Evolutionary conservation across 768 basidiomycete species (phyloP).

Genomic region (Calocera viscosa): DNA sequence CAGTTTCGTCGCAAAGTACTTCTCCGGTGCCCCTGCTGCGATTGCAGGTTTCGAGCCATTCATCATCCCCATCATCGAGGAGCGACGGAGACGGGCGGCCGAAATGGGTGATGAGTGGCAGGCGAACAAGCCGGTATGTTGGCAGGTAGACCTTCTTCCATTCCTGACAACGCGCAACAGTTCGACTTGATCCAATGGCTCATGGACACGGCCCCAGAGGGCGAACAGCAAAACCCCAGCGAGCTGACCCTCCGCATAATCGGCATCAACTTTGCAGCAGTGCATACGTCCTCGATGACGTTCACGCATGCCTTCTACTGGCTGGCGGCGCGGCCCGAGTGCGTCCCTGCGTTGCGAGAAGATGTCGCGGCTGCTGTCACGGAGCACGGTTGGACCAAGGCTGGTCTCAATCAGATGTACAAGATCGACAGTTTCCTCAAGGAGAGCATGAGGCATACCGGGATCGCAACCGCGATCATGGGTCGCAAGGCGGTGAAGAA

Average conservation of each 20-base stretch:
- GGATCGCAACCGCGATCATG: conserved; percentile 17
- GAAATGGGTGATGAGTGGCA: conserved; percentile 11
- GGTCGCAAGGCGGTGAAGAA: neutral
- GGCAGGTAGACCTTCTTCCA: conserved; percentile 12
- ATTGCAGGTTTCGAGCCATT: neutral
- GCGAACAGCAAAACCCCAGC: neutral
- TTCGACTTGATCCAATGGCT: conserved; percentile 19
- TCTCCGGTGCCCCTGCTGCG: neutral
- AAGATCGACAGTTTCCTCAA: conserved; percentile 43
- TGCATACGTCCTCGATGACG: neutral
- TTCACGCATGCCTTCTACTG: conserved; percentile 29
- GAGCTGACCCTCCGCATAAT: conserved; percentile 5
- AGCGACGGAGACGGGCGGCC: neutral
- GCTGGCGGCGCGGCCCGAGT: conserved; percentile 30
- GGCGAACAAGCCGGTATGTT: conserved; percentile 16
- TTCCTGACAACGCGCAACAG: conserved; percentile 14
- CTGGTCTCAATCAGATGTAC: conserved; percentile 31
- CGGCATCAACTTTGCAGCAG: conserved; percentile 3
- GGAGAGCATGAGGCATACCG: conserved; percentile 33
- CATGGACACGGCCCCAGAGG: conserved; percentile 15
- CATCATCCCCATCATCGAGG: neutral
- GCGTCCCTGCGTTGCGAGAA: conserved; percentile 24
- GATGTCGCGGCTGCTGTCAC: conserved; percentile 24
- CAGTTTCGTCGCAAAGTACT: neutral
- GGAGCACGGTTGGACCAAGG: conserved; percentile 32